Percentiles rank a stretch among this genome's conserved stretches.
Conservation (phyloP, 208 protist genomes). For the Trypanosoma vivax region DNA sequence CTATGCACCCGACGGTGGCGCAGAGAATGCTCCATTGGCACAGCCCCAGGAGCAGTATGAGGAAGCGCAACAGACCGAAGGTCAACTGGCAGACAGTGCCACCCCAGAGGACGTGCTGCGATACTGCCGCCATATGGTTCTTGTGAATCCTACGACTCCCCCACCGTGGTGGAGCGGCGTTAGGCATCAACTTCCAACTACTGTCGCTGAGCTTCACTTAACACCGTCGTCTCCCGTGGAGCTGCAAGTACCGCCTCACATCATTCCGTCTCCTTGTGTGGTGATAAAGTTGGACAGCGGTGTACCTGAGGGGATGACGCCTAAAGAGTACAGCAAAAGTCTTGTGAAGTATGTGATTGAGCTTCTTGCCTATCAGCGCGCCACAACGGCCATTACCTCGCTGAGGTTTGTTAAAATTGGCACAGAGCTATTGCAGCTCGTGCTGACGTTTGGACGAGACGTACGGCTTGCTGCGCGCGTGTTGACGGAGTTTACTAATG, state of each 20-base stretch:
- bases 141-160: slow-evolving; percentile 36
- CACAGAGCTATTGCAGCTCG: slow-evolving; percentile 59
- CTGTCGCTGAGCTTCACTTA: slow-evolving; percentile 66
- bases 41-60: not conserved
- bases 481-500: slow-evolving; percentile 42
- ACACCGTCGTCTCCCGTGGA: slow-evolving; percentile 46
- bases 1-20: not conserved
- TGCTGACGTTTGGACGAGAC: slow-evolving; percentile 65
- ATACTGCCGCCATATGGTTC: slow-evolving; percentile 52
- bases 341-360: slow-evolving; percentile 80
- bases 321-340: slow-evolving; percentile 55
- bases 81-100: slow-evolving; percentile 13
- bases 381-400: slow-evolving; percentile 63
- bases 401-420: slow-evolving; percentile 79
- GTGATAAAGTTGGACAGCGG: slow-evolving; percentile 54
- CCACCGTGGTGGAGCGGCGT: slow-evolving; percentile 68
- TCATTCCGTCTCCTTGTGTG: slow-evolving; percentile 46
- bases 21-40: not conserved
- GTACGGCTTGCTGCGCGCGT: slow-evolving; percentile 38
- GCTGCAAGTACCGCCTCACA: slow-evolving; percentile 33
- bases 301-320: slow-evolving; percentile 53
- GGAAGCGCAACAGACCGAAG: slow-evolving; percentile 4
- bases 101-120: slow-evolving; percentile 30
- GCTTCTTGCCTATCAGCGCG: slow-evolving; percentile 55
- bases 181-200: slow-evolving; percentile 62